Evolutionary conservation across 306 rosid species (phyloP).

Genomic region (Glycyrrhiza uralensis): DNA sequence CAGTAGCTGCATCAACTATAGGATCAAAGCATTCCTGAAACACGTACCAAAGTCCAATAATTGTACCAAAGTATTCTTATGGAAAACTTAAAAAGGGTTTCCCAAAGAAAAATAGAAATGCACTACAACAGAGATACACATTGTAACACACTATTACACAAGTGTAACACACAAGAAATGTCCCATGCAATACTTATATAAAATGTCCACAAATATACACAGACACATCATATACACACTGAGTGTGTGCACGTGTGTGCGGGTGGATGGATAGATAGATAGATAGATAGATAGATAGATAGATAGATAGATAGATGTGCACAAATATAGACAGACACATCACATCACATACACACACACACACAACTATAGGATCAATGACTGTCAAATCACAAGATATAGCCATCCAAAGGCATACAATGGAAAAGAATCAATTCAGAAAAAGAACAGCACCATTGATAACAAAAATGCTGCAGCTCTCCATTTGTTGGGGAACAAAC

Average conservation of each 20-base stretch:
- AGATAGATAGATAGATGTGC: too few species aligned
- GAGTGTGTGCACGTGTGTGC: not conserved
- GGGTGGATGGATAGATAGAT: not conserved
- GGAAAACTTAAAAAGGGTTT: constrained; percentile 1
- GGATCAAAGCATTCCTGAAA: constrained; percentile 96
- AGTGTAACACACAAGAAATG: not conserved
- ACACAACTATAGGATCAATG: too few species aligned
- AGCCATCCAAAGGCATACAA: constrained; percentile 9
- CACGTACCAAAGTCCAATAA: constrained; percentile 1
- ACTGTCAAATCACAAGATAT: constrained; percentile 1
- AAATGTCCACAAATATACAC: not conserved
- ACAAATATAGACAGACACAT: too few species aligned
- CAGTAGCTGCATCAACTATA: constrained; percentile 71
- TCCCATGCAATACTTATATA: not conserved
- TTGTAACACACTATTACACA: not conserved
- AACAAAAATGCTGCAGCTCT: constrained; percentile 19
- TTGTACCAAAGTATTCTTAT: not conserved
- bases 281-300: not conserved
- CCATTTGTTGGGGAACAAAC: constrained; percentile 22
- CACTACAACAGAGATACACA: not conserved
- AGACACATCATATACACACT: not conserved
- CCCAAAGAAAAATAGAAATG: not conserved
- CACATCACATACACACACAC: too few species aligned
- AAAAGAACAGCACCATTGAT: not conserved
- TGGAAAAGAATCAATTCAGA: constrained; percentile 16